phyloP scores from a whole-genome alignment of 2,329 filamentous ascomycete genomes.

The Pyricularia sp. region DNA sequence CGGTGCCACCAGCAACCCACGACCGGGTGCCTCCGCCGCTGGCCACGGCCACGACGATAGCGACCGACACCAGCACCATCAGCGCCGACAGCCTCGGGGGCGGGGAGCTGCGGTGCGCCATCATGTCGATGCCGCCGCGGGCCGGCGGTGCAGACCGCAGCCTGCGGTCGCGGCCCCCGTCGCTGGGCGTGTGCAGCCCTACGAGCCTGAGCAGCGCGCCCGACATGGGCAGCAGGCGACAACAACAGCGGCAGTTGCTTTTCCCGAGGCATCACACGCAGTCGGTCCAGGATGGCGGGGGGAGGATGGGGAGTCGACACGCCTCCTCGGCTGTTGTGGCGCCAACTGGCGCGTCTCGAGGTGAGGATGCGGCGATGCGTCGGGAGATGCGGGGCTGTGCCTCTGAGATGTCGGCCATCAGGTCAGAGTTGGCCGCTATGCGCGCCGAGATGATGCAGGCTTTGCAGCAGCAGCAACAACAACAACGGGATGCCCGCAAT shows the following conservation, averaged over 20 bases:
- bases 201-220: neutral
- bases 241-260: neutral
- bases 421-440: neutral
- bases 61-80: neutral
- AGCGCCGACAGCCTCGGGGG: neutral
- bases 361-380: too few species aligned
- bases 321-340: neutral
- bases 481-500: neutral
- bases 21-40: constrained; percentile 3
- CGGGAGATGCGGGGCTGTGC: neutral
- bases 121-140: constrained; percentile 1
- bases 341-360: neutral
- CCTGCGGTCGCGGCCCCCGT: neutral
- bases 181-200: neutral
- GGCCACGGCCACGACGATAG: constrained; percentile 4
- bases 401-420: neutral
- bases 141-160: neutral
- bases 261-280: neutral
- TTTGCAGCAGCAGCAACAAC: neutral
- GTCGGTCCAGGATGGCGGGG: neutral
- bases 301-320: neutral
- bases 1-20: neutral
- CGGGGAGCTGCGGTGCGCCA: neutral
- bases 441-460: neutral
- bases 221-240: neutral